Percentiles rank a stretch among this genome's conserved stretches.
Evolutionary conservation across 768 basidiomycete species (phyloP).

Genomic region (Lentinula boryana): DNA sequence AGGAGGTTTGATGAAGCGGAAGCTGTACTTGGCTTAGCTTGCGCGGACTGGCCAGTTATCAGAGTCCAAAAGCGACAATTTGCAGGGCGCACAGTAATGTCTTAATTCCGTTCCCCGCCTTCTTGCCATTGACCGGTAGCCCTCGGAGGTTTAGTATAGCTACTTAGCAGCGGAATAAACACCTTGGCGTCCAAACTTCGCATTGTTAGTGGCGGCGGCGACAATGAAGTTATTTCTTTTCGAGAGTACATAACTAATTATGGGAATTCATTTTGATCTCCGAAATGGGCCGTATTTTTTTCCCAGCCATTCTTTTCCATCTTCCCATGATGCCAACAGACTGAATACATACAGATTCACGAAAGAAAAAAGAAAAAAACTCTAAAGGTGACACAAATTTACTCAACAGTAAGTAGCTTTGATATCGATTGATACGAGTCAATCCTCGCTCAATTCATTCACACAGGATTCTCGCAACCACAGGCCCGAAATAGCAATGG

Average conservation of each 20-base stretch:
- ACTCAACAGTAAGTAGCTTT: neutral
- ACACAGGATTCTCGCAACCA: neutral
- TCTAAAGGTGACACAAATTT: neutral
- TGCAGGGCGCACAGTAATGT: neutral
- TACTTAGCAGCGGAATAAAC: neutral
- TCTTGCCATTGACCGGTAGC: neutral
- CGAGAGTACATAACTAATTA: too few species aligned
- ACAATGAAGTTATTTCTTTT: neutral
- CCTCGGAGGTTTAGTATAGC: neutral
- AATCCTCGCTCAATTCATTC: neutral
- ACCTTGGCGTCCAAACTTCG: neutral
- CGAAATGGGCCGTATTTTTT: neutral
- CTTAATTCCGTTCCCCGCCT: neutral
- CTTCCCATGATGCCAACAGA: neutral
- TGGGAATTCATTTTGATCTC: slow-evolving; percentile 2
- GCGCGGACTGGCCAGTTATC: too few species aligned
- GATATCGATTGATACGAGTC: neutral
- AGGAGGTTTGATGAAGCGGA: neutral
- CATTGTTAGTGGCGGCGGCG: slow-evolving; percentile 1
- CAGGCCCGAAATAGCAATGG: neutral
- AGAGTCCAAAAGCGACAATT: too few species aligned
- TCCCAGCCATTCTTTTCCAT: neutral
- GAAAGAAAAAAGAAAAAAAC: neutral
- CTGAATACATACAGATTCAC: neutral
- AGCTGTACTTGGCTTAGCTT: too few species aligned